phyloP scores from a whole-genome alignment of 306 rosid species.

The Quercus berberidifolia region DNA sequence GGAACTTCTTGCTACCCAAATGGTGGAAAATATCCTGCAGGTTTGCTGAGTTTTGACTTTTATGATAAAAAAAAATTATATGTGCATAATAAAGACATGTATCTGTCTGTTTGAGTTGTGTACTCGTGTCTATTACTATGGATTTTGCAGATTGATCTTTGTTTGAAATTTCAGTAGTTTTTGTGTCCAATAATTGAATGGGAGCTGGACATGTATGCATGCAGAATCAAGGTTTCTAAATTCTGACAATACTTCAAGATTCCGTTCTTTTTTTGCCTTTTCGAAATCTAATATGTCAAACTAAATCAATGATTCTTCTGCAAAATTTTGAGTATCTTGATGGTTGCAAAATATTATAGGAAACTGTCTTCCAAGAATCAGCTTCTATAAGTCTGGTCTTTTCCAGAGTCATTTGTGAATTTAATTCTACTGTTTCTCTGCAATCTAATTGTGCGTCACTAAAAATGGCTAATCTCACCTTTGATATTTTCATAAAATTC shows the following conservation, averaged over 20 bases:
- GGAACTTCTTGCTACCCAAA: constrained; percentile 13
- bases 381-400: too few relatives aligned
- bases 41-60: constrained; percentile 22
- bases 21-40: constrained; percentile 32
- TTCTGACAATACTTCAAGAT: neutral
- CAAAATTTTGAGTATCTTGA: neutral
- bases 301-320: neutral
- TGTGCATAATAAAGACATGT: neutral
- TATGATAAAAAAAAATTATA: neutral
- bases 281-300: neutral
- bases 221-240: neutral
- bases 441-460: too few relatives aligned
- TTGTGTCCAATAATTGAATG: neutral
- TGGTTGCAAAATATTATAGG: neutral
- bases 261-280: neutral
- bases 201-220: neutral
- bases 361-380: neutral
- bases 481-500: too few relatives aligned
- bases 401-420: too few relatives aligned
- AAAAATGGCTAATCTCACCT: too few relatives aligned
- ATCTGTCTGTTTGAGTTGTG: neutral
- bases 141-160: neutral
- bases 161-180: neutral
- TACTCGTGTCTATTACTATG: neutral
- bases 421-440: too few relatives aligned